These are phyloP conservation scores for Sclerotinia trifoliorum DNA, from an alignment of 2,329 filamentous ascomycete species.

Conservation along the genomic window DNA sequence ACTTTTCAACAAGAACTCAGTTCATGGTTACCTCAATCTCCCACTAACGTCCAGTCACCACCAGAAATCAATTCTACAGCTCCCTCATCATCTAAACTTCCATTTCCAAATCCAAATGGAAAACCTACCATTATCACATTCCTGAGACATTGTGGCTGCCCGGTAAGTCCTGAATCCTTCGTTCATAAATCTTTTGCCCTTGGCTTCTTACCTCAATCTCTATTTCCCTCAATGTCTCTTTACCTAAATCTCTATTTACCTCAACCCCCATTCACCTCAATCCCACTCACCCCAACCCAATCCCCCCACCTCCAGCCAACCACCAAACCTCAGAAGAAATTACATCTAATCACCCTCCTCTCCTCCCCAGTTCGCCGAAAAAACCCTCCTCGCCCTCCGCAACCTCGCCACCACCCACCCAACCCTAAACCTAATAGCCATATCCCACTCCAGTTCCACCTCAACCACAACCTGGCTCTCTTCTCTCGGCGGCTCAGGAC, in stretches of 20 bases:
- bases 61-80: conserved; percentile 56
- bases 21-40: conserved; percentile 34
- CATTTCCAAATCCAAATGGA: conserved; percentile 49
- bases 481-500: conserved; percentile 37
- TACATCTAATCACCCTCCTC: conserved; percentile 5
- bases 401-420: conserved; percentile 51
- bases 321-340: not conserved
- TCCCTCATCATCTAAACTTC: conserved; percentile 53
- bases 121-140: conserved; percentile 65
- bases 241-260: too few relatives aligned
- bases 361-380: conserved; percentile 52
- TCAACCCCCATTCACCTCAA: too few relatives aligned
- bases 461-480: conserved; percentile 48
- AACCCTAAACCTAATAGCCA: conserved; percentile 56
- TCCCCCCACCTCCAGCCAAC: not conserved
- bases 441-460: conserved; percentile 61
- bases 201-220: too few relatives aligned
- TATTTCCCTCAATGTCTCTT: too few relatives aligned
- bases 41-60: conserved; percentile 44
- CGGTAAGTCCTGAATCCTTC: conserved; percentile 52
- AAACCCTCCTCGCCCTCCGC: conserved; percentile 58
- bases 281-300: not conserved
- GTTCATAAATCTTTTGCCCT: not conserved
- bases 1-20: conserved; percentile 38
- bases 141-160: conserved; percentile 71